Conservation (phyloP, 2,329 filamentous ascomycete species). For the Fusarium protoensiforme region DNA sequence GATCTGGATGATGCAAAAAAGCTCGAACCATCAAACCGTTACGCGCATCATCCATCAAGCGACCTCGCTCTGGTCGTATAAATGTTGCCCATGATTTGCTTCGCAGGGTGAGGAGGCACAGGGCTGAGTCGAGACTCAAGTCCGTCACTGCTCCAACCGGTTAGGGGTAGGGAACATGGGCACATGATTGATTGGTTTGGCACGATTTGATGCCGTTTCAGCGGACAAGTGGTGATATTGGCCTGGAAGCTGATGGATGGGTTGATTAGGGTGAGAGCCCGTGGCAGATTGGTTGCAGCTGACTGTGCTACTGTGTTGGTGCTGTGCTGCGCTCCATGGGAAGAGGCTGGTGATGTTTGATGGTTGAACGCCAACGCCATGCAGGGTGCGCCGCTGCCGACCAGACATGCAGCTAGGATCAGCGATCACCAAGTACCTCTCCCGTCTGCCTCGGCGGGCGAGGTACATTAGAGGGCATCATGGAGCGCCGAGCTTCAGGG, state of each 20-base stretch:
- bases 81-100: background rate
- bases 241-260: background rate
- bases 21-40: conserved; percentile 19
- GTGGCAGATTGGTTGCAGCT: conserved; percentile 5
- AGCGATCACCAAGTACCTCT: conserved; percentile 16
- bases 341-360: conserved; percentile 8
- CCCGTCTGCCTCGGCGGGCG: background rate
- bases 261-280: background rate
- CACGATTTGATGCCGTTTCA: conserved; percentile 7
- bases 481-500: background rate
- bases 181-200: conserved; percentile 12
- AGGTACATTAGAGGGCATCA: conserved; percentile 4
- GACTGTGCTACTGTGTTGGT: conserved; percentile 10
- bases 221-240: conserved; percentile 16
- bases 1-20: conserved; percentile 24
- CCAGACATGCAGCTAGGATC: conserved; percentile 10
- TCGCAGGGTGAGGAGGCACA: conserved; percentile 2
- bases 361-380: conserved; percentile 7
- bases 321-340: background rate
- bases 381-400: conserved; percentile 21
- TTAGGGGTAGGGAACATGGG: background rate
- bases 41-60: conserved; percentile 14
- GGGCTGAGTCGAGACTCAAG: conserved; percentile 25
- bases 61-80: background rate
- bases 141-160: background rate